Conservation (phyloP, 306 rosid genomes). For the Carpinus fangiana region DNA sequence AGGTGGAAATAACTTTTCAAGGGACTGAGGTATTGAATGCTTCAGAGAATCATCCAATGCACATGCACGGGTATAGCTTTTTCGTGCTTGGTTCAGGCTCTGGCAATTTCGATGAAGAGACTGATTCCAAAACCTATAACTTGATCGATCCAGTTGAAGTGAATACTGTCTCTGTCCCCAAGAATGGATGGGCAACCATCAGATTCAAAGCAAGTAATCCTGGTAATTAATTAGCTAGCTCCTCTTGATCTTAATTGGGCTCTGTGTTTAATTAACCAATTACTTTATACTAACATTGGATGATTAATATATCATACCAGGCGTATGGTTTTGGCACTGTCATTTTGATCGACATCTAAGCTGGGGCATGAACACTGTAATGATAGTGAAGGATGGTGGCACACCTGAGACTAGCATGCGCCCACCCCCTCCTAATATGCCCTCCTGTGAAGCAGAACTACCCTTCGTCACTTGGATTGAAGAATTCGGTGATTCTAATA, state of each 20-base stretch:
- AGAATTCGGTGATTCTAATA: not conserved
- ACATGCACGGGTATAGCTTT: slow-evolving; percentile 42
- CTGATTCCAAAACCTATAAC: slow-evolving; percentile 30
- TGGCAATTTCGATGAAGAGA: slow-evolving; percentile 31
- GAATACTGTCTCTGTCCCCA: slow-evolving; percentile 42
- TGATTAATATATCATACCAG: not conserved
- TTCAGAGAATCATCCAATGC: slow-evolving; percentile 43
- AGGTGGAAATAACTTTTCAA: slow-evolving; percentile 34
- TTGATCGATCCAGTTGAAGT: slow-evolving; percentile 45
- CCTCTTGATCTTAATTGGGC: too few relatives aligned
- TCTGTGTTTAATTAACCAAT: too few relatives aligned
- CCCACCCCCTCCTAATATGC: slow-evolving; percentile 21
- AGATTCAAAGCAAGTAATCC: slow-evolving; percentile 42
- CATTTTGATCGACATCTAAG: slow-evolving; percentile 32
- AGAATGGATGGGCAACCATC: slow-evolving; percentile 42
- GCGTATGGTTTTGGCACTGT: slow-evolving; percentile 31
- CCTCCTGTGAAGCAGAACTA: not conserved
- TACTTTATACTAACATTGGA: not conserved
- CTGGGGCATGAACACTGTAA: slow-evolving; percentile 34
- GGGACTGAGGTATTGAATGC: slow-evolving; percentile 34
- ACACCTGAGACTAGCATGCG: slow-evolving; percentile 9
- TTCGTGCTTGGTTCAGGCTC: slow-evolving; percentile 35
- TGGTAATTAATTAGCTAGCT: slow-evolving; percentile 6
- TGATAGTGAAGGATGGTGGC: slow-evolving; percentile 31
- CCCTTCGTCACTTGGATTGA: slow-evolving; percentile 2